These are phyloP conservation scores for Eucalyptus regnans DNA, from an alignment of 345 rosid genomes.

Conservation along the genomic window DNA sequence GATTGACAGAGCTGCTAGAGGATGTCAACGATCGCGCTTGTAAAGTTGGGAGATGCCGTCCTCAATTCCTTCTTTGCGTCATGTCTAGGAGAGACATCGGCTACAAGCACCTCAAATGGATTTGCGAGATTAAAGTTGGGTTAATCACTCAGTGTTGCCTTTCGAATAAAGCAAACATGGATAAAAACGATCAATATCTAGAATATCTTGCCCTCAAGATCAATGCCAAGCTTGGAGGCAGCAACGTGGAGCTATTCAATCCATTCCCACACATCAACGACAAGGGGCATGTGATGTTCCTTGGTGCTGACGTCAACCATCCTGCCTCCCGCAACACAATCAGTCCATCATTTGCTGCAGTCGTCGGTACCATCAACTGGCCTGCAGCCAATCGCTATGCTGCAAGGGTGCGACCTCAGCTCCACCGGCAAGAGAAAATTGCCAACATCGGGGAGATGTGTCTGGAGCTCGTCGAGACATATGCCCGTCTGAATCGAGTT, in stretches of 20 bases:
- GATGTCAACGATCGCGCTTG: slow-evolving; percentile 9
- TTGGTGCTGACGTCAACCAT: slow-evolving; percentile 94
- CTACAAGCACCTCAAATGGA: slow-evolving; percentile 76
- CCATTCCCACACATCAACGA: slow-evolving; percentile 30
- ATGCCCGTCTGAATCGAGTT: slow-evolving; percentile 17
- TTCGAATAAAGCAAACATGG: slow-evolving; percentile 7
- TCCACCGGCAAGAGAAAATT: slow-evolving; percentile 56
- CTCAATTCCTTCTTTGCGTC: slow-evolving; percentile 62
- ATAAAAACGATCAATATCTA: slow-evolving; percentile 39
- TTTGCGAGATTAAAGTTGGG: slow-evolving; percentile 71
- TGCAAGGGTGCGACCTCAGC: slow-evolving; percentile 57
- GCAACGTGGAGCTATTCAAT: slow-evolving; percentile 63
- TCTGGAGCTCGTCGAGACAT: slow-evolving; percentile 47
- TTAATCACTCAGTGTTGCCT: slow-evolving; percentile 82
- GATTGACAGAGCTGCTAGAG: slow-evolving; percentile 30
- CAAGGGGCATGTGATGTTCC: slow-evolving; percentile 54
- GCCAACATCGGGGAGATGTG: slow-evolving; percentile 53
- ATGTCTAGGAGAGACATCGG: slow-evolving; percentile 51
- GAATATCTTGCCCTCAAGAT: slow-evolving; percentile 79
- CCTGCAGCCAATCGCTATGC: slow-evolving; percentile 81
- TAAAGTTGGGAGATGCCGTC: slow-evolving; percentile 6
- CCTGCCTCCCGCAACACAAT: slow-evolving; percentile 38
- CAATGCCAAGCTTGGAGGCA: slow-evolving; percentile 96
- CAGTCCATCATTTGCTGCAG: slow-evolving; percentile 82
- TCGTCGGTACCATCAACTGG: slow-evolving; percentile 80